A percentile compares a stretch with the other conserved stretches of the same genome.
Conservation (phyloP, 192 early-diverging fungal species). For the Entomortierella parvispora region DNA sequence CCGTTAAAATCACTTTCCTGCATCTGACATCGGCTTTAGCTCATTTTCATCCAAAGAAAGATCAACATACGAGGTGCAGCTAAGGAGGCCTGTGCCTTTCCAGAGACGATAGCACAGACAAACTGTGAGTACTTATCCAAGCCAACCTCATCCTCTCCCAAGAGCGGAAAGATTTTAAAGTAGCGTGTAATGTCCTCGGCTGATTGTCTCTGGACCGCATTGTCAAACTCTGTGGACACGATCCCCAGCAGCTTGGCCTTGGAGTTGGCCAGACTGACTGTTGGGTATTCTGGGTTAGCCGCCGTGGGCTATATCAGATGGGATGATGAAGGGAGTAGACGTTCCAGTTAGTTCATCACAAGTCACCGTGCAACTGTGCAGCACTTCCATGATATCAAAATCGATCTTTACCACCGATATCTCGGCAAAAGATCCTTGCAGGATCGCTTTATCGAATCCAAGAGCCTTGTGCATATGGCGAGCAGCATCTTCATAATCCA, state of each 20-base stretch:
- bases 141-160: conserved; percentile 86
- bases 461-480: conserved; percentile 69
- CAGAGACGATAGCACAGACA: conserved; percentile 81
- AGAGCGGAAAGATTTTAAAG: conserved; percentile 90
- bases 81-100: conserved; percentile 78
- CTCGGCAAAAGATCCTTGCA: conserved; percentile 72
- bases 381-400: background rate
- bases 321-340: background rate
- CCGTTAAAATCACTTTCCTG: conserved; percentile 9
- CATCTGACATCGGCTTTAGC: too few species aligned
- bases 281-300: conserved; percentile 65
- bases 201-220: conserved; percentile 72
- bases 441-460: conserved; percentile 62
- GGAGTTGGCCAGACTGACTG: conserved; percentile 65
- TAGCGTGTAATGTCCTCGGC: conserved; percentile 85
- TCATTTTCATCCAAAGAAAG: background rate
- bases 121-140: conserved; percentile 90
- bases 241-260: conserved; percentile 73
- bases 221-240: conserved; percentile 83
- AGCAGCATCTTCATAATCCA: conserved; percentile 79
- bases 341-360: conserved; percentile 29
- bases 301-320: conserved; percentile 51
- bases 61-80: conserved; percentile 48
- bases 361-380: conserved; percentile 4
- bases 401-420: conserved; percentile 56